A percentile compares a stretch with the other conserved stretches of the same genome.
These are phyloP conservation scores for Botrytis hyacinthi DNA, from an alignment of 2,329 filamentous ascomycete genomes.

Conservation along the genomic window DNA sequence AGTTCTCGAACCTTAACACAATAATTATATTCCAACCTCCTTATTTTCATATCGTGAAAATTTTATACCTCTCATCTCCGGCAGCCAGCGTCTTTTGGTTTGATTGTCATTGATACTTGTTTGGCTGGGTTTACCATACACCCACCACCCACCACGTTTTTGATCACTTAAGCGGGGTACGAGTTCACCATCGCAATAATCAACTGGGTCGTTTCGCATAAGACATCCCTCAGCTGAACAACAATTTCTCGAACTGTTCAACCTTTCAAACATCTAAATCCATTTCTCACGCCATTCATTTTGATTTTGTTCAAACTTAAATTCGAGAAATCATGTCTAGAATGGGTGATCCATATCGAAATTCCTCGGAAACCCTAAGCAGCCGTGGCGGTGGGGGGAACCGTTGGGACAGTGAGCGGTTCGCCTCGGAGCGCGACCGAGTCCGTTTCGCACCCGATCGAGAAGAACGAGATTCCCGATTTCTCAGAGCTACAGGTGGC, in stretches of 20 bases:
- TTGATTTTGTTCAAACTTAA: neutral
- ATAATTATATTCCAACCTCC: conserved; percentile 13
- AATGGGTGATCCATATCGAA: conserved; percentile 37
- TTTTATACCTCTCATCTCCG: neutral
- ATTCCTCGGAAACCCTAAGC: conserved; percentile 39
- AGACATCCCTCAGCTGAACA: conserved; percentile 19
- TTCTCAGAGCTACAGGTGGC: conserved; percentile 42
- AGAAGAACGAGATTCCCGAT: conserved; percentile 51
- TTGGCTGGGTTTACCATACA: neutral
- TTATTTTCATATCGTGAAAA: conserved; percentile 9
- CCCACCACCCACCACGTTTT: neutral
- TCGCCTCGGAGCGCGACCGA: conserved; percentile 46
- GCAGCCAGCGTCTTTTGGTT: neutral
- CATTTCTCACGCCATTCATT: neutral
- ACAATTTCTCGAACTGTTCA: neutral
- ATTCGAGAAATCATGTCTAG: conserved; percentile 28
- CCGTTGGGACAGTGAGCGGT: conserved; percentile 57
- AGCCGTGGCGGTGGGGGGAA: conserved; percentile 30
- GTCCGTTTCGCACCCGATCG: conserved; percentile 42
- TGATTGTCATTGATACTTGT: neutral
- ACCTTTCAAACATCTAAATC: neutral
- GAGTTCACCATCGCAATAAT: neutral
- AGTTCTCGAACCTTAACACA: neutral
- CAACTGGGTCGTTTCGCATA: conserved; percentile 1
- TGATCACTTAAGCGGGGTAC: conserved; percentile 12